Evolutionary conservation across 2,329 filamentous ascomycete genomes (phyloP).

Genomic region (Fusarium sp.): DNA sequence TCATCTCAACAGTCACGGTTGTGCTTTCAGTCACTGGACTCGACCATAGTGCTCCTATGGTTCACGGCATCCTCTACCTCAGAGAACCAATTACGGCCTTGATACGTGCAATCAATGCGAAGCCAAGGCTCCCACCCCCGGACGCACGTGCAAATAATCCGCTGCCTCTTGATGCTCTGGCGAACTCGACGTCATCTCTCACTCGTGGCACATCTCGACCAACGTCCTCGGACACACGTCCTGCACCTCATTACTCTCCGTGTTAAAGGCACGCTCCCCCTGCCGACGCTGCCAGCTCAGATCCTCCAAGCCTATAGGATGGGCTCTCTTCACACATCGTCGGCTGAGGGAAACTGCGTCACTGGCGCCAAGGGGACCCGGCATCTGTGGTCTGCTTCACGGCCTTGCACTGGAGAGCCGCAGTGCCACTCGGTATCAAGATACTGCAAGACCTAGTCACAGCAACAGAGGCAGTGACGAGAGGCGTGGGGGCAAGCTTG

Average conservation of each 20-base stretch:
- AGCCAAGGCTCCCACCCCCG: no score
- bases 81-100: no score
- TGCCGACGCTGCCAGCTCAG: not conserved
- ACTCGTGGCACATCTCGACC: not conserved
- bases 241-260: not conserved
- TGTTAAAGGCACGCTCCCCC: not conserved
- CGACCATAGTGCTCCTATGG: not conserved
- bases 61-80: no score
- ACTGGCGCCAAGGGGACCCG: not conserved
- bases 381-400: not conserved
- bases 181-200: not conserved
- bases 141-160: no score
- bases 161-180: not conserved
- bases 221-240: not conserved
- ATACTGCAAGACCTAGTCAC: not conserved
- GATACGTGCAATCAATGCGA: no score
- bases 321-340: not conserved
- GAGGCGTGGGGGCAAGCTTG: not conserved
- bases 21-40: not conserved
- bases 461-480: not conserved
- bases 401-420: not conserved
- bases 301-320: not conserved
- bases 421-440: not conserved
- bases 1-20: not conserved
- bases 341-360: not conserved